phyloP scores from a whole-genome alignment of 2,329 filamentous ascomycete genomes.

The Trichoderma asperellum region DNA sequence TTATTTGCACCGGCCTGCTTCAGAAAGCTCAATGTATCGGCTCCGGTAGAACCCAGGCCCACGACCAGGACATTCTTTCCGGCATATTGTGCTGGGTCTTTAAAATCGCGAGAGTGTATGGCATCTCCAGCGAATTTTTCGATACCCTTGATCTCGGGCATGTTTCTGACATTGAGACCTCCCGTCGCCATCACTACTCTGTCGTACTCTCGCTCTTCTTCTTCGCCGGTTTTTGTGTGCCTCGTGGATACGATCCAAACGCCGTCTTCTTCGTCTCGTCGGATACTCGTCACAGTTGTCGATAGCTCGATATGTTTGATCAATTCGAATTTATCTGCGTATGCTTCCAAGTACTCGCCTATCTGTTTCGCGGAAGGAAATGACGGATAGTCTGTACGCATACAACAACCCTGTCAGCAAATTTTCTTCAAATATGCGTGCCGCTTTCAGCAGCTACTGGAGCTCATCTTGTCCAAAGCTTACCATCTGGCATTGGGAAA shows the following conservation, averaged over 20 bases:
- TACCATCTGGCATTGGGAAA: slow-evolving; percentile 41
- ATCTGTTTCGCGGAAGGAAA: slow-evolving; percentile 38
- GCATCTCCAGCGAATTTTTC: slow-evolving; percentile 46
- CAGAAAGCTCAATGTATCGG: slow-evolving; percentile 39
- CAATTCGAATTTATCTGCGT: slow-evolving; percentile 40
- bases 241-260: slow-evolving; percentile 40
- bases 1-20: slow-evolving; percentile 41
- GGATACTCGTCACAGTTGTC: slow-evolving; percentile 35
- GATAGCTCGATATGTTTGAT: slow-evolving; percentile 37
- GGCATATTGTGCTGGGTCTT: slow-evolving; percentile 40
- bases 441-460: not conserved
- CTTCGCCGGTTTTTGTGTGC: slow-evolving; percentile 33
- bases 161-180: slow-evolving; percentile 41
- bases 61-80: slow-evolving; percentile 52
- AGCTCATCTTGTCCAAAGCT: slow-evolving; percentile 11
- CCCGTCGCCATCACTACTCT: slow-evolving; percentile 44
- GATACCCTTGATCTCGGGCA: slow-evolving; percentile 44
- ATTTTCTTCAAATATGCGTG: not conserved
- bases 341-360: slow-evolving; percentile 41
- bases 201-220: slow-evolving; percentile 38
- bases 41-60: slow-evolving; percentile 48
- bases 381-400: slow-evolving; percentile 32
- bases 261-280: slow-evolving; percentile 35
- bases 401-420: not conserved
- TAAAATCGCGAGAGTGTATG: slow-evolving; percentile 47